phyloP scores from a whole-genome alignment of 768 basidiomycete genomes.

The Agrocybe pediades region DNA sequence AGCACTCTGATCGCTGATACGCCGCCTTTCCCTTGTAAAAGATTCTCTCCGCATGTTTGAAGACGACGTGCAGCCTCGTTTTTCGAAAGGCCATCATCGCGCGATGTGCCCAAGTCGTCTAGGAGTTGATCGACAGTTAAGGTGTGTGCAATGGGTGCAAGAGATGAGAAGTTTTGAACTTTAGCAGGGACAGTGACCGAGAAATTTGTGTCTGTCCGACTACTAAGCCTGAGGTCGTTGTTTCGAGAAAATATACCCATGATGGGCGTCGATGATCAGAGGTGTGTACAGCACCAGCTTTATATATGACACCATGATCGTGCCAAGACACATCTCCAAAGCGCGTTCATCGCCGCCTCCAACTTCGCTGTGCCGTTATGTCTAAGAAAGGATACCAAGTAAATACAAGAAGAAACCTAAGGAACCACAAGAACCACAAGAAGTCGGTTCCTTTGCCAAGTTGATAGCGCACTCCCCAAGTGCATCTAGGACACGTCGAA shows the following conservation, averaged over 20 bases:
- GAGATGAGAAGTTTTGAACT: slow-evolving; percentile 30
- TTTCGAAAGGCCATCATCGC: slow-evolving; percentile 35
- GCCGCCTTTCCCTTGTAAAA: slow-evolving; percentile 33
- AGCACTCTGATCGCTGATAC: slow-evolving; percentile 36
- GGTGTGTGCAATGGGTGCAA: slow-evolving; percentile 34
- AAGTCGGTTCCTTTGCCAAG: background rate
- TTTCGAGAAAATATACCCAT: slow-evolving; percentile 19
- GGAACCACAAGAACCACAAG: background rate
- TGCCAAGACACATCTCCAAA: slow-evolving; percentile 7
- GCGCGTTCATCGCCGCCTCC: background rate
- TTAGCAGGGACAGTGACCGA: slow-evolving; percentile 34
- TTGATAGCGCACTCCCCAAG: background rate
- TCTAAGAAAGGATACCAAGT: background rate
- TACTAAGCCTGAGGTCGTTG: slow-evolving; percentile 23
- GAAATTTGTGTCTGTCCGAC: slow-evolving; percentile 32
- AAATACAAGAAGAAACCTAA: background rate
- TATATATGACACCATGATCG: slow-evolving; percentile 7
- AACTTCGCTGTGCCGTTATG: background rate
- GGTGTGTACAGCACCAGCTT: slow-evolving; percentile 1
- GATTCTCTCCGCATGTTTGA: slow-evolving; percentile 32
- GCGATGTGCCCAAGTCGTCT: slow-evolving; percentile 33
- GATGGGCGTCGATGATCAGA: background rate
- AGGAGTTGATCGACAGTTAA: slow-evolving; percentile 27
- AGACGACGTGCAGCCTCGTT: slow-evolving; percentile 36
- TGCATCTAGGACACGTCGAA: no score